Conservation (phyloP, 768 basidiomycete species). For the Termitomyces sp. region DNA sequence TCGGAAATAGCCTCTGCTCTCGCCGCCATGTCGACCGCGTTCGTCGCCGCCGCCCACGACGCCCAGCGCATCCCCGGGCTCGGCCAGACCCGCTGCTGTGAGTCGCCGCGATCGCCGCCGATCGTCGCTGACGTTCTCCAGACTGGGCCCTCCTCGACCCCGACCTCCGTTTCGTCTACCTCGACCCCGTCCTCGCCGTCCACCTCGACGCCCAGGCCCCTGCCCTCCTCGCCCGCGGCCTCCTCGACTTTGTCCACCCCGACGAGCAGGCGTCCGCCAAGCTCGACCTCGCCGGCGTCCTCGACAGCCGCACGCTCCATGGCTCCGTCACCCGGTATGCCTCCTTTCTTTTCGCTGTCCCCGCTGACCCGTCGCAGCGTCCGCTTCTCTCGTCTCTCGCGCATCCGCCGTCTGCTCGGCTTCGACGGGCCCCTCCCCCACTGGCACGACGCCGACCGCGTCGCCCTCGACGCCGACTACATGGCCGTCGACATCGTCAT, state of each 20-base stretch:
- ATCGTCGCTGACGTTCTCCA: conserved; percentile 29
- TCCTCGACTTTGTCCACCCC: conserved; percentile 78
- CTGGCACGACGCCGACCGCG: conserved; percentile 65
- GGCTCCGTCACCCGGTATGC: conserved; percentile 75
- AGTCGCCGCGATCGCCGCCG: conserved; percentile 38
- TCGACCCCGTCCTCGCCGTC: conserved; percentile 70
- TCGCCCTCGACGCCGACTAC: conserved; percentile 65
- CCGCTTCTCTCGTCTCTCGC: conserved; percentile 71
- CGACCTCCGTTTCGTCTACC: conserved; percentile 72
- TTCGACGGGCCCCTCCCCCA: conserved; percentile 46
- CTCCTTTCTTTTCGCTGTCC: conserved; percentile 3
- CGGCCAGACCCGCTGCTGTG: conserved; percentile 75
- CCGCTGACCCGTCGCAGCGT: conserved; percentile 38
- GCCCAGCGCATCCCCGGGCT: conserved; percentile 42
- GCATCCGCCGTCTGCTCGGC: conserved; percentile 69
- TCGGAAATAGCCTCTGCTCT: background rate
- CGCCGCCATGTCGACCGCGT: background rate
- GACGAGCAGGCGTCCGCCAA: conserved; percentile 75
- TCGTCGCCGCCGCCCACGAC: conserved; percentile 23
- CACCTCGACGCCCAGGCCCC: conserved; percentile 72
- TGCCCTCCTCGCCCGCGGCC: conserved; percentile 61
- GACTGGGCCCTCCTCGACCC: conserved; percentile 82
- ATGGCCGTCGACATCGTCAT: conserved; percentile 87
- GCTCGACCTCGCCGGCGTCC: conserved; percentile 66
- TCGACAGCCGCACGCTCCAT: conserved; percentile 70